Evolutionary conservation across 768 basidiomycete species (phyloP), one percentile per base, ranked within the genome.

Genomic region (Saitozyma podzolica): DNA sequence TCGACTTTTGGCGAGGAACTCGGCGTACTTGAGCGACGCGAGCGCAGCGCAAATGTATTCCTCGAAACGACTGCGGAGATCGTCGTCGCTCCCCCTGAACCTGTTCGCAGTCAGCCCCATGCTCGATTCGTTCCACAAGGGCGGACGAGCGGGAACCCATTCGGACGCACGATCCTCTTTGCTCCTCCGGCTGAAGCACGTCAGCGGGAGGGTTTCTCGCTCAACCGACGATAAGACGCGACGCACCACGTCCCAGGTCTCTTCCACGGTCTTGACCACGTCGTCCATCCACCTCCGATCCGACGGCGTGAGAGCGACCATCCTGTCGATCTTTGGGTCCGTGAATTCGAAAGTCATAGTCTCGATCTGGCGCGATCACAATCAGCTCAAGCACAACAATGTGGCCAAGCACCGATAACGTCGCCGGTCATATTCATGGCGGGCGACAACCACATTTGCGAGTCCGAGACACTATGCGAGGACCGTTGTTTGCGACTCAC

Each of bases 241-340:
- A 65, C 77, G 55, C 47, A 72, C 75, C 40, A 66, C 47, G 17
- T 63, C 68, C 66, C 67, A 77, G 2, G 74, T 72, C 52, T 79
- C 78, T 56, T 80, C 80, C 7, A 80, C 80, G 0, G 78, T 74
- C 40, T 64, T 61, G 8, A 80, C 76, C 2, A 81, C 74, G 68
- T 95, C 92, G 73, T 98, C 94, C 85, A 98, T 91, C 96, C 96
- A 99, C 78, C 91, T 94, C 62, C 95, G 83, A 78, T 98, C 96
- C 0, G 94, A 92, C 0, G 96, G 83, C 2, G 95, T 97, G 67
- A 99, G 81, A 6, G 85, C 86, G 19, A 88, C 86, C 41, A 88
- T 82, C 39, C 89, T 84, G 68, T 95, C 93, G 7, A 96, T 74
- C 72, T 84, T 87, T 4, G 87, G 85, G 76, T 97, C 88, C 47